phyloP scores from a whole-genome alignment of 495 filamentous ascomycete genomes.

The Copromyces sp. region DNA sequence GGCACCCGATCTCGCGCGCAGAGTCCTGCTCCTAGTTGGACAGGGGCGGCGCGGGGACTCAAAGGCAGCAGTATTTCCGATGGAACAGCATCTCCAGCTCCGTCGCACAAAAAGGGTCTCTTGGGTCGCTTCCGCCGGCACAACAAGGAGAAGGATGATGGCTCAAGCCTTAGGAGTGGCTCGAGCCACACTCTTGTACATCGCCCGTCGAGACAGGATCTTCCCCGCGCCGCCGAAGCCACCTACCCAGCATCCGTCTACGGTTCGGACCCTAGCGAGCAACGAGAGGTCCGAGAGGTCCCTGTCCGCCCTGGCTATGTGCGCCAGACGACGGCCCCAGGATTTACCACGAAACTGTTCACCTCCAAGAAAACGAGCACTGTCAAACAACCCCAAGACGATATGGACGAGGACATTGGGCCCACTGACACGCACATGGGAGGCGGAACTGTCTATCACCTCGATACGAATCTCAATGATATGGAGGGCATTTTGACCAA shows the following conservation, averaged over 20 bases:
- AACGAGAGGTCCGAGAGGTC: slow-evolving; percentile 32
- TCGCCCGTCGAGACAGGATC: slow-evolving; percentile 40
- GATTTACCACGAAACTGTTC: slow-evolving; percentile 46
- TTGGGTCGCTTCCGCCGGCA: slow-evolving; percentile 51
- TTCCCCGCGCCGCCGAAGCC: slow-evolving; percentile 34
- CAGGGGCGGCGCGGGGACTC: slow-evolving; percentile 41
- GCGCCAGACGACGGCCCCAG: slow-evolving; percentile 37
- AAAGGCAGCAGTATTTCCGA: slow-evolving; percentile 32
- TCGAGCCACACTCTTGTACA: slow-evolving; percentile 19
- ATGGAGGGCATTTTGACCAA: slow-evolving; percentile 75
- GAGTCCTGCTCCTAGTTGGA: slow-evolving; percentile 66
- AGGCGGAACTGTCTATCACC: slow-evolving; percentile 44
- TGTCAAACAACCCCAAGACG: slow-evolving; percentile 29
- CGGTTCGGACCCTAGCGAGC: slow-evolving; percentile 21
- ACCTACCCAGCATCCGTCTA: slow-evolving; percentile 36
- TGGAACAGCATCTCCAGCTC: slow-evolving; percentile 50
- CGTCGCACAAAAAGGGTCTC: slow-evolving; percentile 51
- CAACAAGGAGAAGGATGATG: slow-evolving; percentile 50
- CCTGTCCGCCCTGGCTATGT: slow-evolving; percentile 23
- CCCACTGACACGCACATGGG: slow-evolving; percentile 32
- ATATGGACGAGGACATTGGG: slow-evolving; percentile 38
- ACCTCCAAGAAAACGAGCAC: slow-evolving; percentile 38
- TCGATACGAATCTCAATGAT: slow-evolving; percentile 74
- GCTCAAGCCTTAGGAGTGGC: slow-evolving; percentile 39
- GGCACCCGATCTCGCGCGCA: slow-evolving; percentile 47